Percentiles rank a stretch among this genome's conserved stretches.
These are phyloP conservation scores for Xylogone sp. DNA, from an alignment of 2,329 filamentous ascomycete genomes.

Conservation along the genomic window DNA sequence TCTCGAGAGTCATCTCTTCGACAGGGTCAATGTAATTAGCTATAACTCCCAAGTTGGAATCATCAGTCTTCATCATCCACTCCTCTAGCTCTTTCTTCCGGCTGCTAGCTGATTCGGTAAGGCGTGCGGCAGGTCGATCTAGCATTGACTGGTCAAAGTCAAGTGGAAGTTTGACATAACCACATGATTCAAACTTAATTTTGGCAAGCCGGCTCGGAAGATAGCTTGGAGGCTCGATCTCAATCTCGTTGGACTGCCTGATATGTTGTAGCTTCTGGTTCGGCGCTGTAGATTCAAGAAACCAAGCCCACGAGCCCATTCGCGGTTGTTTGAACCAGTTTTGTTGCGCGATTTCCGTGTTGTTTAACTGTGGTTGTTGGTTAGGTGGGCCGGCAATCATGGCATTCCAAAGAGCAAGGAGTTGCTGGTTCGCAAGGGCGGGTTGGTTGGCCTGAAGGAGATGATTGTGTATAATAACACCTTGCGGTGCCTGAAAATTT, in stretches of 20 bases:
- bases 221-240: neutral
- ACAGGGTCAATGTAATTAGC: constrained; percentile 19
- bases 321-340: constrained; percentile 33
- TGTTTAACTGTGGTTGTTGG: constrained; percentile 3
- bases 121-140: constrained; percentile 7
- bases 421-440: neutral
- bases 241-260: neutral
- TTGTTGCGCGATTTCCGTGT: constrained; percentile 9
- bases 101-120: constrained; percentile 15
- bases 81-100: constrained; percentile 19
- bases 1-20: constrained; percentile 19
- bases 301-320: constrained; percentile 42
- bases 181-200: constrained; percentile 26
- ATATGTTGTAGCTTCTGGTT: neutral
- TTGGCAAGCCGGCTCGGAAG: constrained; percentile 14
- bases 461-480: too few relatives aligned
- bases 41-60: constrained; percentile 18
- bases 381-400: constrained; percentile 1
- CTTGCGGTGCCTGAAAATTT: constrained; percentile 10
- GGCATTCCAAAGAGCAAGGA: neutral
- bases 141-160: constrained; percentile 24
- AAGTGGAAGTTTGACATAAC: constrained; percentile 24
- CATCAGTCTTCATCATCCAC: constrained; percentile 26
- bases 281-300: neutral
- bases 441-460: neutral